Percentiles rank a stretch among this genome's conserved stretches.
These are phyloP conservation scores for Mycena capillaripes DNA, from an alignment of 768 basidiomycete species.

Conservation along the genomic window DNA sequence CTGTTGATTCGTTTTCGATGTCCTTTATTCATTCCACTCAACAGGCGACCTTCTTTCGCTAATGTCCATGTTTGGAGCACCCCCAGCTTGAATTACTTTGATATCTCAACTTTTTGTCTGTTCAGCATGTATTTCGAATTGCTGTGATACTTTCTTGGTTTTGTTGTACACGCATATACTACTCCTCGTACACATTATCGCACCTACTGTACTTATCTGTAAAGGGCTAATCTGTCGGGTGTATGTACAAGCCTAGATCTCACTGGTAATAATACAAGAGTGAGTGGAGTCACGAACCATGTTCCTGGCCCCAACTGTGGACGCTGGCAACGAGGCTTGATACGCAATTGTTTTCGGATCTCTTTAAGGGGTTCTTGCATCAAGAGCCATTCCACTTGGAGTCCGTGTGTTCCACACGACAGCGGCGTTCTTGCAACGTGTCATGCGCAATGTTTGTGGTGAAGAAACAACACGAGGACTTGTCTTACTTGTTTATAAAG, in stretches of 20 bases:
- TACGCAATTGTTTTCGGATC: no score
- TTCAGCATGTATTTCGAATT: neutral
- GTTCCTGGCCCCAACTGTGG: no score
- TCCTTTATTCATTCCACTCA: neutral
- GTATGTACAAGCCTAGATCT: neutral
- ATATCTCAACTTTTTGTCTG: slow-evolving; percentile 15
- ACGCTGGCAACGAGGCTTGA: no score
- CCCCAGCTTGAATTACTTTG: slow-evolving; percentile 32
- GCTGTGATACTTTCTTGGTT: neutral
- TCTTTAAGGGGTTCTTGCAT: neutral
- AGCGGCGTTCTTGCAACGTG: slow-evolving; percentile 25
- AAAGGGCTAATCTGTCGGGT: neutral
- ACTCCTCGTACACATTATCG: neutral
- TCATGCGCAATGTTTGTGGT: slow-evolving; percentile 4
- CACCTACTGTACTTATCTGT: neutral
- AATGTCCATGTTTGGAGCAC: slow-evolving; percentile 66
- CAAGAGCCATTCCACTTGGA: neutral
- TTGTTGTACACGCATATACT: slow-evolving; percentile 4
- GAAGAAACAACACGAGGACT: slow-evolving; percentile 16
- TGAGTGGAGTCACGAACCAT: no score
- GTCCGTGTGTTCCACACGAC: slow-evolving; percentile 19
- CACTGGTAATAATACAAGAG: no score
- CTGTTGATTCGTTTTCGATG: neutral
- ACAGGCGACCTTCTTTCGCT: slow-evolving; percentile 68
- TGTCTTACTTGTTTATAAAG: slow-evolving; percentile 8